Evolutionary conservation across 768 basidiomycete genomes (phyloP).

Genomic region (Tylopilus rubrobrunneus): DNA sequence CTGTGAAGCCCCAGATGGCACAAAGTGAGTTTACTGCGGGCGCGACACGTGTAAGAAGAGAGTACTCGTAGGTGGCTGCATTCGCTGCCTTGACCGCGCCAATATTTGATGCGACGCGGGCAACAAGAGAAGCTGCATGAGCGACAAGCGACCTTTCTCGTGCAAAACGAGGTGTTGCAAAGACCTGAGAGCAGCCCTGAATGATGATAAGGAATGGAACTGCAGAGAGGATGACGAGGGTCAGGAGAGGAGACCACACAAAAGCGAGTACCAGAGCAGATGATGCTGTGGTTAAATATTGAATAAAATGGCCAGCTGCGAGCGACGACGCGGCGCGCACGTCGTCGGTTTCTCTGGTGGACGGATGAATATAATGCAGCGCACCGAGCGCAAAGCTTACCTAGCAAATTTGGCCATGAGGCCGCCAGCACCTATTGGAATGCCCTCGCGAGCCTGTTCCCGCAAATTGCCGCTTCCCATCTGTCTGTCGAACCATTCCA

Average conservation of each 20-base stretch:
- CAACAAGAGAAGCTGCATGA: constrained; percentile 72
- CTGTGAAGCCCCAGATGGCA: constrained; percentile 71
- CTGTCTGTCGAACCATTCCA: constrained; percentile 90
- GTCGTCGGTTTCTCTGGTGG: constrained; percentile 85
- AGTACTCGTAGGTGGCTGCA: constrained; percentile 55
- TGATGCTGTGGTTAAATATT: constrained; percentile 76
- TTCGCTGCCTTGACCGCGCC: constrained; percentile 93
- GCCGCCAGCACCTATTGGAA: constrained; percentile 76
- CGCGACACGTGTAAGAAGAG: constrained; percentile 44
- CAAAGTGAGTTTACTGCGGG: constrained; percentile 51
- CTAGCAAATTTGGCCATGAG: constrained; percentile 91
- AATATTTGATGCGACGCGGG: constrained; percentile 73
- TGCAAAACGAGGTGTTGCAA: constrained; percentile 64
- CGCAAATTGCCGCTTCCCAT: constrained; percentile 54
- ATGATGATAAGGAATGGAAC: constrained; percentile 79
- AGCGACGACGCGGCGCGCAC: constrained; percentile 82
- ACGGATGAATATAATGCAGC: constrained; percentile 5
- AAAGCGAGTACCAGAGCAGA: constrained; percentile 83
- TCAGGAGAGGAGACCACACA: constrained; percentile 71
- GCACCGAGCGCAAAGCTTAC: constrained; percentile 33
- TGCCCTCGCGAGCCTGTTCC: constrained; percentile 36
- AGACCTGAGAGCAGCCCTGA: constrained; percentile 67
- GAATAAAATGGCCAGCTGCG: constrained; percentile 71
- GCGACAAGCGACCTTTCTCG: constrained; percentile 65
- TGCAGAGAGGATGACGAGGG: constrained; percentile 88